These are phyloP conservation scores for Aspergillus baeticus DNA, from an alignment of 495 filamentous ascomycete species.

Conservation along the genomic window DNA sequence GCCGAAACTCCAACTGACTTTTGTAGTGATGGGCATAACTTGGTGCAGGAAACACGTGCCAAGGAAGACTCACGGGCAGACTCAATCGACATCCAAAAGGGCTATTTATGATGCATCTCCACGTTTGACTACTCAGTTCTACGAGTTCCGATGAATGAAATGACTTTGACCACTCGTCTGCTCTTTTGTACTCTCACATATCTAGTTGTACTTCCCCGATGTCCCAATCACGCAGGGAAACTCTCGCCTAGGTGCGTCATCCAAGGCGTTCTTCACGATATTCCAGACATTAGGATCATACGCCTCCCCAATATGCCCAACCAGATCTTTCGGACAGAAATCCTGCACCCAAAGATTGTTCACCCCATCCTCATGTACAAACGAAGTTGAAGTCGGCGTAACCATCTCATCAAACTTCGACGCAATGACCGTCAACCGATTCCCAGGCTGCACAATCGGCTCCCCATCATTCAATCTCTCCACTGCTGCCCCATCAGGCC, in stretches of 20 bases:
- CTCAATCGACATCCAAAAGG: neutral
- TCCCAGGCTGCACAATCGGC: constrained; percentile 48
- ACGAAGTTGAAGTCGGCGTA: constrained; percentile 40
- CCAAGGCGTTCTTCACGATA: constrained; percentile 50
- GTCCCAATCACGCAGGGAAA: constrained; percentile 39
- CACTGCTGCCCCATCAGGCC: constrained; percentile 37
- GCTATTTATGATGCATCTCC: neutral
- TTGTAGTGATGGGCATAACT: constrained; percentile 30
- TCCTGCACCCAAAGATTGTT: constrained; percentile 47
- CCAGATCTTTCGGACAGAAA: constrained; percentile 43
- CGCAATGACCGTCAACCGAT: constrained; percentile 48
- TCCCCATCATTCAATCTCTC: constrained; percentile 38
- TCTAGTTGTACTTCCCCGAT: constrained; percentile 29
- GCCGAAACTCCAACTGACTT: constrained; percentile 2
- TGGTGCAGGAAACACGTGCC: constrained; percentile 22
- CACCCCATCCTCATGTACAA: constrained; percentile 47
- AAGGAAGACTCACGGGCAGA: neutral
- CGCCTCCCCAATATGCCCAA: constrained; percentile 53
- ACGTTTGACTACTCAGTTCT: neutral
- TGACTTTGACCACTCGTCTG: neutral
- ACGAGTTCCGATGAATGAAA: neutral
- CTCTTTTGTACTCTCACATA: neutral
- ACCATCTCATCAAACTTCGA: constrained; percentile 50
- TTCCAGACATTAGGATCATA: constrained; percentile 57
- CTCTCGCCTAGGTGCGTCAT: constrained; percentile 32